Percentiles rank a stretch among this genome's conserved stretches.
phyloP scores from a whole-genome alignment of 306 rosid genomes.

The peach (Prunus persica) region DNA sequence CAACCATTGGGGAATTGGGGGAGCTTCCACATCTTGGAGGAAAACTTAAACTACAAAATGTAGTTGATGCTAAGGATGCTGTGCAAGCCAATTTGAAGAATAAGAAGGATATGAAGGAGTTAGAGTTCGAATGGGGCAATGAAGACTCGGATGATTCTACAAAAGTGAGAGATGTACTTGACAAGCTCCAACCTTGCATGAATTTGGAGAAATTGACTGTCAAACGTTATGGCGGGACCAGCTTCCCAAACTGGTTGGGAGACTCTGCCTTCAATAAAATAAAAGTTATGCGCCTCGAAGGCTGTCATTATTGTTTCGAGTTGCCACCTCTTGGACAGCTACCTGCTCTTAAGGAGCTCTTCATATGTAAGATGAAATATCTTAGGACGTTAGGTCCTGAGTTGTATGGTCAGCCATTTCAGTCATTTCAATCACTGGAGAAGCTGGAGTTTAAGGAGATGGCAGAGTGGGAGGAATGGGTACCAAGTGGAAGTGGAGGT shows the following conservation, averaged over 20 bases:
- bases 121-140: background rate
- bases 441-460: background rate
- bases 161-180: background rate
- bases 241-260: conserved; percentile 22
- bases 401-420: background rate
- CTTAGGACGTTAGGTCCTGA: background rate
- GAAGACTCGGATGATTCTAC: fast-evolving
- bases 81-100: too few species aligned
- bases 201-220: background rate
- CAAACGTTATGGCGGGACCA: background rate
- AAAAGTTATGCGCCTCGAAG: background rate
- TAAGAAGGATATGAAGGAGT: too few species aligned
- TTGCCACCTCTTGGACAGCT: conserved; percentile 20
- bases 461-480: conserved; percentile 6
- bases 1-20: too few species aligned
- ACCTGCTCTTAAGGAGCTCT: conserved; percentile 8
- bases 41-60: too few species aligned
- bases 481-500: too few species aligned
- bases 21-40: too few species aligned
- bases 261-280: conserved; percentile 2
- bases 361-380: background rate
- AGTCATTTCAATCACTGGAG: background rate
- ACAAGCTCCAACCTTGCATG: background rate
- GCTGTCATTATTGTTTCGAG: background rate
- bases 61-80: too few species aligned